Base-by-base conservation (phyloP, 225 moss, liverwort and hornwort genomes). In the Marchantia paleacea region DNA sequence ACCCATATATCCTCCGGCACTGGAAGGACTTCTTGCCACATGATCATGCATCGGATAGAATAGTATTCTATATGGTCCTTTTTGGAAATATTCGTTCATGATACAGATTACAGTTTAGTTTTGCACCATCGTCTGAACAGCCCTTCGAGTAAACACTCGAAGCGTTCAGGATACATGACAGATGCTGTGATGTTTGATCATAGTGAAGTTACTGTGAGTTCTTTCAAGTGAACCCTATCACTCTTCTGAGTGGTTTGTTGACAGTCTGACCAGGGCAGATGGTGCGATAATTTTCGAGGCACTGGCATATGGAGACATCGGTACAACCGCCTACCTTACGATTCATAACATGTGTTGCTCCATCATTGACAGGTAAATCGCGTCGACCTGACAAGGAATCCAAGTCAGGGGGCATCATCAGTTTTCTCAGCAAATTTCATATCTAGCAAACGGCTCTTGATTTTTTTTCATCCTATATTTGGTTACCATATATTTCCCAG, bases 311-410 rank as follows among this genome's bases (percentile, higher is more conserved):
- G 92, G 94, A 52, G 99, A 99, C 81, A 88, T 99, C 79, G 89
- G 92, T 81, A 89, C 99, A 69, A 81, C 99, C 69, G 92, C 99
- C 24, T 99, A 93, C 78, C 90, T 99, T 70, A 89, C 99, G 69
- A 99, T 95, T 74, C 99, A 99, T 80, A 99, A 99, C 69, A 99
- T 99, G 99, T 99, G 99, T 81, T 92, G 90, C 80, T 89, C 90
- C 79, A 92, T 99, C 63, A 92, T 99, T 79, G 95, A 99, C 84
- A 89, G 90, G 99, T 99, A 82, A 62, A 89, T 55, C 31, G 18
- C 20, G 52, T 29, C 12, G 29, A 48, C 50, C 74, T 73, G 7
- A 10, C 26, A 67, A 30, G 28, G 66, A 6, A 12, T 67, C 18
- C 50, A 72, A 52, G 22, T 72, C 24, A 51, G 3, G 51, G 72